Conservation (phyloP, 2,329 filamentous ascomycete genomes). For the Geosmithia flava region DNA sequence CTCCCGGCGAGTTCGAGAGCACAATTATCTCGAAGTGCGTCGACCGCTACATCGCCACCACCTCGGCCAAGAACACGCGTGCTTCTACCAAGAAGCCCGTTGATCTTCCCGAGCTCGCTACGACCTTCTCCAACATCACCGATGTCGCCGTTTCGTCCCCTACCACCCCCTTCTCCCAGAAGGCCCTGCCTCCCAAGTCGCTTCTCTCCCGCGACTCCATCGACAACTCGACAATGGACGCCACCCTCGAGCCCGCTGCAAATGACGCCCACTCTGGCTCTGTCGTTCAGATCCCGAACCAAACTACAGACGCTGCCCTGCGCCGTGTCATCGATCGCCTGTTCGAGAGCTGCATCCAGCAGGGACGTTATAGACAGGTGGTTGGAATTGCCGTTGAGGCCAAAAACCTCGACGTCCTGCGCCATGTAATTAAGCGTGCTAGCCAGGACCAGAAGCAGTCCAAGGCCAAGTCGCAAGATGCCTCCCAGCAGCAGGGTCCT, state of each 20-base stretch:
- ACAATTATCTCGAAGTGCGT: conserved; percentile 98
- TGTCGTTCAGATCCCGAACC: conserved; percentile 54
- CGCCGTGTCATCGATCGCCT: conserved; percentile 77
- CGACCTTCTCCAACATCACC: conserved; percentile 59
- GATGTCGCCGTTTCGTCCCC: conserved; percentile 71
- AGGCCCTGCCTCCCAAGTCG: conserved; percentile 84
- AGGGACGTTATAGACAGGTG: conserved; percentile 86
- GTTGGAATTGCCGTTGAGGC: conserved; percentile 95
- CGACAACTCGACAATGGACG: conserved; percentile 50
- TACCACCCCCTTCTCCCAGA: conserved; percentile 91
- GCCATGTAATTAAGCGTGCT: conserved; percentile 78
- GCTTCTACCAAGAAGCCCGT: conserved; percentile 28
- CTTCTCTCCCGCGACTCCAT: conserved; percentile 74
- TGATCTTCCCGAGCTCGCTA: conserved; percentile 59
- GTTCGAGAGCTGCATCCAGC: conserved; percentile 78
- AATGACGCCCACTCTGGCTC: conserved; percentile 43
- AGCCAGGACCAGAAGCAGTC: conserved; percentile 69
- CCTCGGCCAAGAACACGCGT: conserved; percentile 35
- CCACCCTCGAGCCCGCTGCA: conserved; percentile 37
- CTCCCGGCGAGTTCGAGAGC: conserved; percentile 91
- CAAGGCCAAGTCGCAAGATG: conserved; percentile 40
- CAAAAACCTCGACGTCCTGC: conserved; percentile 78
- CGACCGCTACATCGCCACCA: conserved; percentile 87
- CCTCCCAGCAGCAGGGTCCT: conserved; percentile 37
- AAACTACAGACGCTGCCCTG: conserved; percentile 65